These are phyloP conservation scores for Fusarium luffae DNA, from an alignment of 2,329 filamentous ascomycete species.

Conservation along the genomic window DNA sequence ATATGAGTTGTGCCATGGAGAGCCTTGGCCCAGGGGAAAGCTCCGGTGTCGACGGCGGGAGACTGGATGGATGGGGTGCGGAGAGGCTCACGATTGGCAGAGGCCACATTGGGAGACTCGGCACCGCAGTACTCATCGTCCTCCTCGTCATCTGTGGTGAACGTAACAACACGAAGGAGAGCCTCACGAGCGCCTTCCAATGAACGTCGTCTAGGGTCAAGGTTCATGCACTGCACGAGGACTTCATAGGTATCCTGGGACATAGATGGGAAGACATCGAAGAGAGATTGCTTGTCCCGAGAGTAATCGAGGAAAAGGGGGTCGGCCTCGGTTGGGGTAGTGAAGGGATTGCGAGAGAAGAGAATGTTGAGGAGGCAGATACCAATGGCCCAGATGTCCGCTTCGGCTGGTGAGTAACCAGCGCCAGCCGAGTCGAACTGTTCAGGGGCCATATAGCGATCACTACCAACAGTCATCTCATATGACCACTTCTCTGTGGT, in stretches of 20 bases:
- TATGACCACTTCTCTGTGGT: conserved; percentile 91
- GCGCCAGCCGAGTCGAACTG: conserved; percentile 90
- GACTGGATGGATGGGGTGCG: conserved; percentile 95
- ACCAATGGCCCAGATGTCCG: conserved; percentile 96
- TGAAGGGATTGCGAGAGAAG: conserved; percentile 97
- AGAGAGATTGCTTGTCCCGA: conserved; percentile 92
- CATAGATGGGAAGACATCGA: conserved; percentile 98
- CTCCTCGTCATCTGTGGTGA: conserved; percentile 91
- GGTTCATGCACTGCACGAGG: conserved; percentile 86
- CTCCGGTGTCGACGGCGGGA: conserved; percentile 80
- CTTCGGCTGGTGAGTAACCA: conserved; percentile 92
- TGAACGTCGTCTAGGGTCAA: conserved; percentile 91
- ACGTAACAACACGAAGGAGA: conserved; percentile 83
- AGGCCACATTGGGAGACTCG: conserved; percentile 79
- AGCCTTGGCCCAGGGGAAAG: conserved; percentile 96
- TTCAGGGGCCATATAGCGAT: conserved; percentile 99
- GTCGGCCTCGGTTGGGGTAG: conserved; percentile 88
- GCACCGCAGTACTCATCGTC: conserved; percentile 94
- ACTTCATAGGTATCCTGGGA: conserved; percentile 98
- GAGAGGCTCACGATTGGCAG: conserved; percentile 92
- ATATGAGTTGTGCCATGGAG: conserved; percentile 80
- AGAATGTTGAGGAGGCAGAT: conserved; percentile 96
- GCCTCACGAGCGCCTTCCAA: conserved; percentile 81
- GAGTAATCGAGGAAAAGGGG: conserved; percentile 93
- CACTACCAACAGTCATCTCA: conserved; percentile 94